Evolutionary conservation across 495 filamentous ascomycete genomes (phyloP).

Genomic region (Apodospora peruviana): DNA sequence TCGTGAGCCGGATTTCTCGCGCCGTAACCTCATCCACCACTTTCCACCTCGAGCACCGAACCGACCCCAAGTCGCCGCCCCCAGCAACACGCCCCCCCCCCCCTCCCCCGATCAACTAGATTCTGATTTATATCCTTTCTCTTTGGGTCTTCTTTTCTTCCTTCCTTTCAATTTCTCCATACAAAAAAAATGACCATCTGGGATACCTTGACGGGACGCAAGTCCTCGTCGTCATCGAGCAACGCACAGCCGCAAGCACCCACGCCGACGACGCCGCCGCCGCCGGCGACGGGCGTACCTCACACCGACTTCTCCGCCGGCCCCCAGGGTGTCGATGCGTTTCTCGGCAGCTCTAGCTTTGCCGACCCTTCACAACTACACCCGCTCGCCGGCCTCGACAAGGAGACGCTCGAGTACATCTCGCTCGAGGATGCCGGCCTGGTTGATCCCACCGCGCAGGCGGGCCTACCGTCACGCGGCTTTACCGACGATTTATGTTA

Average conservation of each 20-base stretch:
- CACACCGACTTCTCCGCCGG: conserved; percentile 61
- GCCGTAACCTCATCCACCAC: conserved; percentile 1
- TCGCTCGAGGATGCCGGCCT: conserved; percentile 87
- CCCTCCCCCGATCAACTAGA: background rate
- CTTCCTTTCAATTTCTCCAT: background rate
- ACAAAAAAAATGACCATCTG: conserved; percentile 59
- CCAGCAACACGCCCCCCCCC: background rate
- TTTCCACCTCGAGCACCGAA: background rate
- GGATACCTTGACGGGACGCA: conserved; percentile 82
- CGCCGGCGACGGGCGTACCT: conserved; percentile 32
- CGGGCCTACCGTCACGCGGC: conserved; percentile 85
- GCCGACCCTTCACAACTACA: conserved; percentile 84
- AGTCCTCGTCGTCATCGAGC: conserved; percentile 44
- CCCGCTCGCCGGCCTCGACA: conserved; percentile 89
- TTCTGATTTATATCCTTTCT: background rate
- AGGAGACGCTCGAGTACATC: conserved; percentile 88
- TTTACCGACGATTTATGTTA: conserved; percentile 99
- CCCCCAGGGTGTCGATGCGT: conserved; percentile 73
- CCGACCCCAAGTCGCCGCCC: background rate
- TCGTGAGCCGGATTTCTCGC: conserved; percentile 11
- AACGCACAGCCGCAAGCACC: conserved; percentile 16
- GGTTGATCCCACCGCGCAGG: conserved; percentile 78
- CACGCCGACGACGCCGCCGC: conserved; percentile 20
- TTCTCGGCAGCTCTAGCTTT: conserved; percentile 63
- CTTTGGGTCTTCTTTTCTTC: background rate